Percentiles rank a stretch among this genome's conserved stretches.
Conservation (phyloP, 192 early-diverging fungal species). For the Backusella macrospora region DNA sequence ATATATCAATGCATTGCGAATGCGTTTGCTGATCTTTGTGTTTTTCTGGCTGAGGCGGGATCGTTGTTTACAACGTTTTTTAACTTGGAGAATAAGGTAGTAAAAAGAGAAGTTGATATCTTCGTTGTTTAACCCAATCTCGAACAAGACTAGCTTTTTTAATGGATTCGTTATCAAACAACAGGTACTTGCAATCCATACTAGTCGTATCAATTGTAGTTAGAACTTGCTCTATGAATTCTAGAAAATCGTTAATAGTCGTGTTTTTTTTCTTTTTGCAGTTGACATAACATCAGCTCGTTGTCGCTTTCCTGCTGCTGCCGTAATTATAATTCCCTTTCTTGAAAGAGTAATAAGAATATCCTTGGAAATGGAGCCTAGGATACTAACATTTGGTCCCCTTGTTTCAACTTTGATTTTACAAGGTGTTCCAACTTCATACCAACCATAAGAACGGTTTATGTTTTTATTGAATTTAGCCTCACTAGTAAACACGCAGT, state of each 20-base stretch:
- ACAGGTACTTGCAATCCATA: conserved; percentile 15
- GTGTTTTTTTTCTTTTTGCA: neutral
- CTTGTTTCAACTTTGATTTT: no score
- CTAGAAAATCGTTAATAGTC: neutral
- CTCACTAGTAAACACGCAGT: conserved; percentile 14
- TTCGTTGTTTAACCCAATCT: conserved; percentile 8
- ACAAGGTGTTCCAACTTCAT: conserved; percentile 14
- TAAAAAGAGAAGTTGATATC: conserved; percentile 15
- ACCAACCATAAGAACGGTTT: conserved; percentile 8
- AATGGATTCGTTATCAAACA: conserved; percentile 30
- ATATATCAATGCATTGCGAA: neutral
- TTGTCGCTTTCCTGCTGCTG: neutral
- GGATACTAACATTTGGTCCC: conserved; percentile 14
- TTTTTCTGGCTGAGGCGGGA: conserved; percentile 19
- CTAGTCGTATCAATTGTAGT: conserved; percentile 1
- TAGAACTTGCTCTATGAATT: conserved; percentile 5
- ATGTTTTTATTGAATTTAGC: conserved; percentile 13
- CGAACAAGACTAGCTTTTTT: neutral
- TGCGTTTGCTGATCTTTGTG: conserved; percentile 16
- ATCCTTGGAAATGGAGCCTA: conserved; percentile 21
- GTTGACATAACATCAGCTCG: neutral
- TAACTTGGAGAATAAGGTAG: conserved; percentile 30
- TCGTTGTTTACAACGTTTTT: conserved; percentile 22
- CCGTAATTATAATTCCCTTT: neutral
- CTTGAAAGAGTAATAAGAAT: conserved; percentile 9